Evolutionary conservation across 352 stramenopile genomes (phyloP).

Genomic region (Phytopythium kandeliae): DNA sequence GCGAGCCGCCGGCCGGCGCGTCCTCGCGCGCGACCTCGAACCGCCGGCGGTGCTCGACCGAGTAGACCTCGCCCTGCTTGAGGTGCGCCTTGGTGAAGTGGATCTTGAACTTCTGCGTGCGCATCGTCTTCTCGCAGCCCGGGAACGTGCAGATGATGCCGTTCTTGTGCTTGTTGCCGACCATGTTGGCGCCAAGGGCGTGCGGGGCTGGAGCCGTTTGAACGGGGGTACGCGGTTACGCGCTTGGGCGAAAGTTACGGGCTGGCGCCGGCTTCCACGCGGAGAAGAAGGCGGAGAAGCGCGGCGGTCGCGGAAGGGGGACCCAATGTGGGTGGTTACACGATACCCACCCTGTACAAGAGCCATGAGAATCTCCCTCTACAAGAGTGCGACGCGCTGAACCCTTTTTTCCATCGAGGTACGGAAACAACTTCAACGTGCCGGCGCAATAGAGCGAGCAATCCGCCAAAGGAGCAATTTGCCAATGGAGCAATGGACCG

Average conservation of each 20-base stretch:
- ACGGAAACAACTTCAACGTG: too few relatives aligned
- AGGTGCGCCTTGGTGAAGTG: conserved; percentile 78
- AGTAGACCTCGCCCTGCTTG: conserved; percentile 73
- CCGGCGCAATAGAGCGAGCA: too few relatives aligned
- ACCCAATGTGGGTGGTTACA: conserved; percentile 14
- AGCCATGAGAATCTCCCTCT: conserved; percentile 1
- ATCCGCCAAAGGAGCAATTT: too few relatives aligned
- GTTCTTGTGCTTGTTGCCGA: conserved; percentile 88
- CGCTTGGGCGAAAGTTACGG: conserved; percentile 4
- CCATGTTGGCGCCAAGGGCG: conserved; percentile 28
- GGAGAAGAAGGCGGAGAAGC: neutral
- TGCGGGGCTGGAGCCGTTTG: neutral
- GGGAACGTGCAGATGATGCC: conserved; percentile 81
- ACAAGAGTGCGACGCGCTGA: conserved; percentile 3
- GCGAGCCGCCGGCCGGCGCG: conserved; percentile 2
- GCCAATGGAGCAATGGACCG: too few relatives aligned
- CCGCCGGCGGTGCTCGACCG: conserved; percentile 63
- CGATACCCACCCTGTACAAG: conserved; percentile 15
- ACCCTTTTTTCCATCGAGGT: too few relatives aligned
- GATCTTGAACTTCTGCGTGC: conserved; percentile 85
- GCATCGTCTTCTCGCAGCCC: conserved; percentile 78
- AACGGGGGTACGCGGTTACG: conserved; percentile 9
- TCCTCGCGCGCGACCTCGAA: conserved; percentile 76
- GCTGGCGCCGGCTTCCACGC: neutral
- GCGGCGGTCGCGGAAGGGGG: neutral